Evolutionary conservation across 495 filamentous ascomycete genomes (phyloP).

Genomic region (Schizothecium vesticola): DNA sequence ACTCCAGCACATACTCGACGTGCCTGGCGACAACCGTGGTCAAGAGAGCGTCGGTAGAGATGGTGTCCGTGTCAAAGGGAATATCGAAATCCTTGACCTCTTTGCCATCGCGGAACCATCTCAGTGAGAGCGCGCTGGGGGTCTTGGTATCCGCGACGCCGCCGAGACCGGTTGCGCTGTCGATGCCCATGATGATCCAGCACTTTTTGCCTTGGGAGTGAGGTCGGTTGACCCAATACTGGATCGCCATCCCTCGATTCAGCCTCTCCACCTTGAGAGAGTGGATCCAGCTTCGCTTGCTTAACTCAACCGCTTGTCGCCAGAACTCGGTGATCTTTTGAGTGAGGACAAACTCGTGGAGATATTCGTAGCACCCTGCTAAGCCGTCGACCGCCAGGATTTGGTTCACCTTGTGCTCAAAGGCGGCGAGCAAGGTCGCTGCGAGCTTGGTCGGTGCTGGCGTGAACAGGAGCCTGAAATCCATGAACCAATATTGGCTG

Average conservation of each 20-base stretch:
- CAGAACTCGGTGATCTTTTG: conserved; percentile 77
- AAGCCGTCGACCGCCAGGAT: conserved; percentile 61
- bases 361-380: conserved; percentile 69
- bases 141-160: conserved; percentile 30
- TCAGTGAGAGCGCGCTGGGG: conserved; percentile 53
- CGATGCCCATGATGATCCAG: conserved; percentile 84
- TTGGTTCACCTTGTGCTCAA: conserved; percentile 68
- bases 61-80: conserved; percentile 54
- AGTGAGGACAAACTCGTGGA: conserved; percentile 81
- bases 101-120: conserved; percentile 80
- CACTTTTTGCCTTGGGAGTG: conserved; percentile 58
- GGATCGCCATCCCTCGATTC: conserved; percentile 72
- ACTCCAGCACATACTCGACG: conserved; percentile 56
- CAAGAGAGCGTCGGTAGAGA: conserved; percentile 69
- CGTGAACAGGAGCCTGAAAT: conserved; percentile 76
- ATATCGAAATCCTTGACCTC: conserved; percentile 63
- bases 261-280: conserved; percentile 67
- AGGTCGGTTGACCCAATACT: conserved; percentile 74
- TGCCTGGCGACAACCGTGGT: conserved; percentile 72
- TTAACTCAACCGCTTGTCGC: conserved; percentile 67
- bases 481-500: conserved; percentile 87
- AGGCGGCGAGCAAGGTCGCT: conserved; percentile 50
- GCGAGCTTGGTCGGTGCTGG: conserved; percentile 59
- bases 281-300: conserved; percentile 65
- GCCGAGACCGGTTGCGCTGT: conserved; percentile 50